These are phyloP conservation scores for Cryptosporidium xiaoi DNA, from an alignment of 169 alveolate species.

Conservation along the genomic window DNA sequence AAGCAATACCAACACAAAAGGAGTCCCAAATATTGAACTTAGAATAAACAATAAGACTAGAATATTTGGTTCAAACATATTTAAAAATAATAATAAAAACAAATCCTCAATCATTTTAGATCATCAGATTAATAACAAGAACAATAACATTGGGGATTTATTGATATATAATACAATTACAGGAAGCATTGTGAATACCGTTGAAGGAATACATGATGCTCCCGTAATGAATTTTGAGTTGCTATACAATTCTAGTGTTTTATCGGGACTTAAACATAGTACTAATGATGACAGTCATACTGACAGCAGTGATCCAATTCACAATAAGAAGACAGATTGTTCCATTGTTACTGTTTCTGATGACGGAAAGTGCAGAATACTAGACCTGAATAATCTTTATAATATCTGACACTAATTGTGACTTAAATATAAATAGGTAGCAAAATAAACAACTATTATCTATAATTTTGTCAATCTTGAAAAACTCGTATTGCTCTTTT, in stretches of 20 bases:
- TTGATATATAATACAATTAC: conserved; percentile 39
- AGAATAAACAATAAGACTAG: conserved; percentile 1
- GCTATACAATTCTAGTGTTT: conserved; percentile 1
- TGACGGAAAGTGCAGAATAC: conserved; percentile 57
- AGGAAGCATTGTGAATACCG: conserved; percentile 21
- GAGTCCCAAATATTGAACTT: conserved; percentile 3
- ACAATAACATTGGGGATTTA: conserved; percentile 43
- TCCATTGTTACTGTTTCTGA: conserved; percentile 57
- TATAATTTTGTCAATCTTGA: conserved; percentile 8
- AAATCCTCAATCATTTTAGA: conserved; percentile 11
- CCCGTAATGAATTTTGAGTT: conserved; percentile 69
- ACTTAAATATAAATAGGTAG: too few species aligned
- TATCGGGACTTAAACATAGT: background rate
- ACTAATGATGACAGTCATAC: background rate
- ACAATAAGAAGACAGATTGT: conserved; percentile 17
- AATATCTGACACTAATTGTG: background rate
- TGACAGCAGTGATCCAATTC: too few species aligned
- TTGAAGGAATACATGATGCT: conserved; percentile 71
- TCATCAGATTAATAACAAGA: conserved; percentile 25
- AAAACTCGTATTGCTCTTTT: conserved; percentile 29
- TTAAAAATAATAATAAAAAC: background rate
- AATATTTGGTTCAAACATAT: background rate
- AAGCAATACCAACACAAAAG: background rate
- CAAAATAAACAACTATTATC: background rate
- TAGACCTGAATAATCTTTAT: conserved; percentile 29